Evolutionary conservation across 1,139 yeast species (phyloP), one percentile per base, ranked within the genome.

Genomic region (Hansenula sp.): DNA sequence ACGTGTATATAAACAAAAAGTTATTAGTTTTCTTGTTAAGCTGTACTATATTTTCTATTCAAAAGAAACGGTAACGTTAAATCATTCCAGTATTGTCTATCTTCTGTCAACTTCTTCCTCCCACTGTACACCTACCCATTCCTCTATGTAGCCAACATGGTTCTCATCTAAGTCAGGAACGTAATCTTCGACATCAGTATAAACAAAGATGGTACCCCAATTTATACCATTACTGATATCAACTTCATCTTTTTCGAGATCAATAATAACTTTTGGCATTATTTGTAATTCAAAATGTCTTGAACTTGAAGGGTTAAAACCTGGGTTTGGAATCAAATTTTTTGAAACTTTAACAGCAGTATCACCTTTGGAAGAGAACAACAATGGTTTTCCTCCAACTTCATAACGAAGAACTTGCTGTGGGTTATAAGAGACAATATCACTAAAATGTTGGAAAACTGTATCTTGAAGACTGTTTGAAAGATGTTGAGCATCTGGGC

Each of bases 81-180:
- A n/a, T n/a, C n/a, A 6, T 5, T 30, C n/a, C 17, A 30, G n/a
- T 42, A 46, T 21, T 19, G 7, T 43, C 33, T 40, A 32, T 33
- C 34, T 37, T 36, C 24, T 13, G 38, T 33, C 38, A 38, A 42
- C 31, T 36, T 31, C 39, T 33, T 63, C 60, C 63, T 93, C 99
- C 98, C 98, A 93, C 65, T 93, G 99, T 12, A 91, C 96, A 27
- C 93, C 96, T 51, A 87, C 86, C 84, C 85, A 87, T 63, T 93
- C 99, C 60, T 87, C 90, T 1, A 84, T 77, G 57, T 93, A 93
- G 0, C 88, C 96, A 18, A 89, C 93, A 37, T 81, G 77, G 47
- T 81, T 71, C 2, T 68, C 74, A 52, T 84, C 85, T 24, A 74
- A 61, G 40, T 71, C 62, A 47, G 94, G 89, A 13, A 79, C 68